These are phyloP conservation scores for Hypoxylon subgilvum DNA, from an alignment of 495 filamentous ascomycete species.

Conservation along the genomic window DNA sequence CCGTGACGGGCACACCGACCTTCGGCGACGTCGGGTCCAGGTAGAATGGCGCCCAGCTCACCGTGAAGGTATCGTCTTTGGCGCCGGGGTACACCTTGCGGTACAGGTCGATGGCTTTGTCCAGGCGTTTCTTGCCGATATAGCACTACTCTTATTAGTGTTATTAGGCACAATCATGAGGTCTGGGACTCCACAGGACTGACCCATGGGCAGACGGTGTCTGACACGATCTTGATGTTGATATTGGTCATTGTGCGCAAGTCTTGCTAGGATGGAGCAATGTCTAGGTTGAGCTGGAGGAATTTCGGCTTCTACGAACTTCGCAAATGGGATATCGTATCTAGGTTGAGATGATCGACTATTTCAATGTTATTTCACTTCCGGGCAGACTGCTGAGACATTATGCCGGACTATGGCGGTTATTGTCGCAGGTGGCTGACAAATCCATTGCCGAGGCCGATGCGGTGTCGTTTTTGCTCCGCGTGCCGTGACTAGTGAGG, in stretches of 20 bases:
- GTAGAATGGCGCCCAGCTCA: constrained; percentile 77
- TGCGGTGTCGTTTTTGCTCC: constrained; percentile 20
- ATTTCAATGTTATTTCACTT: neutral
- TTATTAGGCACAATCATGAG: neutral
- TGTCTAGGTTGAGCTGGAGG: neutral
- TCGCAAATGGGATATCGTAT: too few species aligned
- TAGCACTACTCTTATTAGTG: constrained; percentile 62
- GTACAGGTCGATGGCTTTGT: constrained; percentile 68
- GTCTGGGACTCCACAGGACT: constrained; percentile 18
- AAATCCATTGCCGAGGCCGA: constrained; percentile 23
- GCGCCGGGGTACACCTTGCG: constrained; percentile 58
- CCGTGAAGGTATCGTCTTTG: constrained; percentile 67
- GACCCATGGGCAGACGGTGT: constrained; percentile 79
- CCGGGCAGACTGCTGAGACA: too few species aligned
- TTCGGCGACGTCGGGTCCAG: constrained; percentile 67
- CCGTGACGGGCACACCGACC: constrained; percentile 29
- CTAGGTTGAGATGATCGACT: too few species aligned
- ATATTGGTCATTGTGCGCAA: constrained; percentile 71
- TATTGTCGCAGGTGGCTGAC: constrained; percentile 17
- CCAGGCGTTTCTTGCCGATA: constrained; percentile 74
- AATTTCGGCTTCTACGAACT: neutral
- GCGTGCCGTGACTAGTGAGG: constrained; percentile 5
- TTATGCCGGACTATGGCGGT: neutral
- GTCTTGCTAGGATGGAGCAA: neutral
- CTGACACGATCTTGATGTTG: constrained; percentile 72